Conservation (phyloP, 805 yeast genomes). For the Yarrowia sp. region DNA sequence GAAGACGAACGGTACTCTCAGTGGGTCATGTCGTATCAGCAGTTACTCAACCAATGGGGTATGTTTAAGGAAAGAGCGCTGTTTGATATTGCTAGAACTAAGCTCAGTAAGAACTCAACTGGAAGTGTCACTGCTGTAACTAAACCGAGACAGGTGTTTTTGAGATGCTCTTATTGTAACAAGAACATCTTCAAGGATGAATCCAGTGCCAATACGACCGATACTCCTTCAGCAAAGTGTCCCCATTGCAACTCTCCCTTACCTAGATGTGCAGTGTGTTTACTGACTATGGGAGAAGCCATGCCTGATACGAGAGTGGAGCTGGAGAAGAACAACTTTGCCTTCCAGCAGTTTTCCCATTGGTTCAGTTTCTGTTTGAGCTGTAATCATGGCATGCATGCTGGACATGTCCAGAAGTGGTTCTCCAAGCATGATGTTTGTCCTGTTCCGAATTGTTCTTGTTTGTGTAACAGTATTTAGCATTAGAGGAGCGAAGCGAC, state of each 20-base stretch:
- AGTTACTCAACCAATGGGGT: slow-evolving; percentile 74
- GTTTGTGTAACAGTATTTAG: slow-evolving; percentile 63
- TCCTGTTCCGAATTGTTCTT: slow-evolving; percentile 91
- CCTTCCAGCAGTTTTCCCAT: slow-evolving; percentile 50
- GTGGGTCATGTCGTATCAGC: slow-evolving; percentile 71
- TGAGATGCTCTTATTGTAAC: slow-evolving; percentile 82
- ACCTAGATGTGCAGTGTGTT: slow-evolving; percentile 88
- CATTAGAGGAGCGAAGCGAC: too few relatives aligned
- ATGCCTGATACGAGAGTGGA: slow-evolving; percentile 19
- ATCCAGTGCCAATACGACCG: not conserved
- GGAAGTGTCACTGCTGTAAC: slow-evolving; percentile 51
- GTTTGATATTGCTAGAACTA: slow-evolving; percentile 76
- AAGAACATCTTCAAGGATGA: slow-evolving; percentile 40
- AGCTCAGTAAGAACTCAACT: slow-evolving; percentile 52
- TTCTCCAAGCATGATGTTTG: slow-evolving; percentile 81
- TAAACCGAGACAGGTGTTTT: slow-evolving; percentile 68
- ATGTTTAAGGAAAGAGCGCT: slow-evolving; percentile 74
- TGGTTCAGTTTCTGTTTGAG: slow-evolving; percentile 91
- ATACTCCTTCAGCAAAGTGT: slow-evolving; percentile 43
- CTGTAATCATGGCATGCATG: slow-evolving; percentile 93
- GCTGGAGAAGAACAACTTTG: slow-evolving; percentile 32
- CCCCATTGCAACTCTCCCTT: slow-evolving; percentile 84
- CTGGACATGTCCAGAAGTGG: slow-evolving; percentile 96
- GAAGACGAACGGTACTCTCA: slow-evolving; percentile 65
- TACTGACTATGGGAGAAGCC: slow-evolving; percentile 66